Evolutionary conservation across 2,329 filamentous ascomycete species (phyloP), one percentile per base, ranked within the genome.

Genomic region (Pochonia chlamydosporia): DNA sequence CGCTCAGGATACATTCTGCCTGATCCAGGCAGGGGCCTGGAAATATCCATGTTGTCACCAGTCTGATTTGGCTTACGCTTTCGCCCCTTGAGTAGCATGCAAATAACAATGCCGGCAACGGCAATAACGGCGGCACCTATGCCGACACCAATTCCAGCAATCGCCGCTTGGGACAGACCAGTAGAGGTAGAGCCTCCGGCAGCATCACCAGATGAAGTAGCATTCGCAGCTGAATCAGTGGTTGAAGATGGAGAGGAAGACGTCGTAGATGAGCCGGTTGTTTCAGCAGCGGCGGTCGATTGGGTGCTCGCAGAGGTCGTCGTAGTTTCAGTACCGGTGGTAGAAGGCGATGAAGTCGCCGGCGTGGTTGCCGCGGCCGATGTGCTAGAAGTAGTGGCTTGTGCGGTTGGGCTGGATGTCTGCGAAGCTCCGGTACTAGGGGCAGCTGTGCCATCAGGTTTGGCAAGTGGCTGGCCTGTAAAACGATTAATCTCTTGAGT

Each of bases 141-240:
- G 37, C 71, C 73, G 39, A 75, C 65, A 25, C 71, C 74, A 47
- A 79, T 74, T 8, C 76, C 76, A 37, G 70, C 69, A 48, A 75
- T 70, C 10, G 70, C 73, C 6, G 66, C 68, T 3, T 66, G 59
- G 3, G 68, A 67, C n/a, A 76, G 61, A 4, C 64, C 68, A 14
- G 52, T 41, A 10, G 43, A 43, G 3, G 51, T 21, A 11, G 49
- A 25, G n/a, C 20, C 37, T 24, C 39, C 30, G 18, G 23, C 48
- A 4, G 54, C 43, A 3, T 40, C 40, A 20, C 50, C 35, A 26
- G 49, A 35, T 5, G 45, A 37, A 25, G 54, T 49, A 31, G 53
- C 43, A 23, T 46, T 51, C 14, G 52, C 36, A 14, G 48, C 39
- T 16, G 30, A 33, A 11, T 39, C 37, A 9, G 44, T 40, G 11